Evolutionary conservation across 2,329 filamentous ascomycete species (phyloP).

Genomic region (Exophiala bonariae): DNA sequence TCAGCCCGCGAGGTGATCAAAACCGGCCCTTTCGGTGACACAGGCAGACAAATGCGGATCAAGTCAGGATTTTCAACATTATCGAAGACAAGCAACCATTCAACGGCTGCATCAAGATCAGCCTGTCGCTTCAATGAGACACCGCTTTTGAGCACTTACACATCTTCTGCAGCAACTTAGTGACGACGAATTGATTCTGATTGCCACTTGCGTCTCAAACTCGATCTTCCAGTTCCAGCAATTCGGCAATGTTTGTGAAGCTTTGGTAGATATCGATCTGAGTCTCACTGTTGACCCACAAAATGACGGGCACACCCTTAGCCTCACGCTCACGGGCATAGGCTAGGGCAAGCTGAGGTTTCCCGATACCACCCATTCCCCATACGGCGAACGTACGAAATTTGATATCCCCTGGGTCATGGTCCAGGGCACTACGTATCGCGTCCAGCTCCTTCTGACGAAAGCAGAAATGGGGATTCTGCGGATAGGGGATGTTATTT

Average conservation of each 20-base stretch:
- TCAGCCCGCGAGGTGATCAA: background rate
- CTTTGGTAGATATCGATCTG: background rate
- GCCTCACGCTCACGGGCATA: background rate
- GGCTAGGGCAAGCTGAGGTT: background rate
- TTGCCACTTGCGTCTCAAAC: too few species aligned
- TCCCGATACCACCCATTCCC: background rate
- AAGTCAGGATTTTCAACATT: background rate
- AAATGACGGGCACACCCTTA: background rate
- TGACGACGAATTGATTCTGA: too few species aligned
- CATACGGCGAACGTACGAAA: background rate
- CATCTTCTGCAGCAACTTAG: too few species aligned
- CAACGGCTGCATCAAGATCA: too few species aligned
- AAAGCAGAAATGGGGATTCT: background rate
- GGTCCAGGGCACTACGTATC: background rate
- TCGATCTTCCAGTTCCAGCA: background rate
- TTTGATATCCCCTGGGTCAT: background rate
- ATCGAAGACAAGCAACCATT: background rate
- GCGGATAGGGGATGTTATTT: background rate
- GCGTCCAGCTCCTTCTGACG: background rate
- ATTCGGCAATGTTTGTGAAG: background rate
- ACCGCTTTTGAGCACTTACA: too few species aligned
- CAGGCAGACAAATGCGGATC: background rate
- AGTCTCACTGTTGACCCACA: background rate
- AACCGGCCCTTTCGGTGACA: too few species aligned
- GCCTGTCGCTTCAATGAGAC: too few species aligned